Evolutionary conservation across 495 filamentous ascomycete species (phyloP), one percentile per base, ranked within the genome.

Genomic region (Xylaria grammica): DNA sequence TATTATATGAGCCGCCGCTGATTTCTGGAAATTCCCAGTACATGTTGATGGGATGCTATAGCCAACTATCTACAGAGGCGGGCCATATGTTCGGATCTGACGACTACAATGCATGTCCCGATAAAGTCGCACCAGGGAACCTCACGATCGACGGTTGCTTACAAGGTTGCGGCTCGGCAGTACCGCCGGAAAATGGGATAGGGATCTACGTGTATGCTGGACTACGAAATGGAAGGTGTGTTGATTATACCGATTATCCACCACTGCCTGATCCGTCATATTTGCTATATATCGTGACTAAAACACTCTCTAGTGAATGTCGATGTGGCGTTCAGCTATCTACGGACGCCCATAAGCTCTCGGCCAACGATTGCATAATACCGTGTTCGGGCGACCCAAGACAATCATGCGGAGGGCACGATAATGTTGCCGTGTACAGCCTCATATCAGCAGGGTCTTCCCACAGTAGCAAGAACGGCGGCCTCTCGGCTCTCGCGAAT

Each of bases 1-100:
- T 74, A 67, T 63, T 52, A 34, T 72, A 69, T 42, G 65, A 62
- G 20, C 69, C 69, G 27, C 59, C 65, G 1, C 24, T 55, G 30
- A 24, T 62, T 38, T 65, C 69, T 4, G 60, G 51, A 30, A 55
- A 57, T 24, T 62, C 62, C 22, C 48, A 32, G 32, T 69, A 63
- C 52, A 51, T 59, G 15, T 55, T 65, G 15, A 7, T 67, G 11
- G 69, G 69, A 34, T 69, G 67, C 24, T 72, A 67, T 42, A 50
- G 62, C 38, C 50, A 42, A 11, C 42, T 38, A 38, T 26, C 24
- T 44, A 7, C 29, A 0, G 40, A 55, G 44, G 45, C 29, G 17
- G 57, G 32, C 32, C 58, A 34, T 57, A 60, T 65, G 24, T 72
- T 72, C 27, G 64, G 61, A 15, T 27, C 38, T 8, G 64, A 56